phyloP scores from a whole-genome alignment of 2,329 filamentous ascomycete species.

The Stromatinia cepivora region DNA sequence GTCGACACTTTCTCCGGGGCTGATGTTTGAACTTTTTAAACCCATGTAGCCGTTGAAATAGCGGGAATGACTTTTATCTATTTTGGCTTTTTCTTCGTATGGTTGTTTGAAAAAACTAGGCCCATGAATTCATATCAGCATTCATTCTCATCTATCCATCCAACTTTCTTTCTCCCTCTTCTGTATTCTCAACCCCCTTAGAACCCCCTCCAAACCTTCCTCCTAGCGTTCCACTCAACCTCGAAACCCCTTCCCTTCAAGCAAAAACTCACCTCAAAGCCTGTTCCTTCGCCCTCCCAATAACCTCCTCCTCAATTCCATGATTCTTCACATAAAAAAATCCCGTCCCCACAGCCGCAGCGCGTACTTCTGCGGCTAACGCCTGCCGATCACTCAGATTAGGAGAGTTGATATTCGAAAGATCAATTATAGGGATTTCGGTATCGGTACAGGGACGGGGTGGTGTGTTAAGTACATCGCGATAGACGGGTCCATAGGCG shows the following conservation, averaged over 20 bases:
- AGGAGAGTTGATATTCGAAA: slow-evolving; percentile 43
- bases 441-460: slow-evolving; percentile 44
- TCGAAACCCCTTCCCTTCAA: too few species aligned
- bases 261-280: slow-evolving; percentile 33
- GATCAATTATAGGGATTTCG: slow-evolving; percentile 51
- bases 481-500: slow-evolving; percentile 47
- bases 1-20: slow-evolving; percentile 52
- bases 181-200: not conserved
- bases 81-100: slow-evolving; percentile 46
- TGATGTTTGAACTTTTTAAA: slow-evolving; percentile 48
- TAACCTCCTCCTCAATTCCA: slow-evolving; percentile 43
- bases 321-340: slow-evolving; percentile 52
- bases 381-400: slow-evolving; percentile 42
- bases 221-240: not conserved
- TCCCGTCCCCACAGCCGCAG: slow-evolving; percentile 47
- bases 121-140: slow-evolving; percentile 16
- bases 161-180: not conserved
- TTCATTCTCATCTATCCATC: not conserved
- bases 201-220: not conserved
- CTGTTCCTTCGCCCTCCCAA: slow-evolving; percentile 39
- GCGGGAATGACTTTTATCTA: slow-evolving; percentile 41
- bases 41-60: slow-evolving; percentile 51
- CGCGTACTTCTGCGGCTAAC: slow-evolving; percentile 44
- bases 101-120: slow-evolving; percentile 52
- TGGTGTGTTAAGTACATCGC: slow-evolving; percentile 45